Evolutionary conservation across 1,284 basidiomycete species (phyloP).

Genomic region (Malassezia obtusa): DNA sequence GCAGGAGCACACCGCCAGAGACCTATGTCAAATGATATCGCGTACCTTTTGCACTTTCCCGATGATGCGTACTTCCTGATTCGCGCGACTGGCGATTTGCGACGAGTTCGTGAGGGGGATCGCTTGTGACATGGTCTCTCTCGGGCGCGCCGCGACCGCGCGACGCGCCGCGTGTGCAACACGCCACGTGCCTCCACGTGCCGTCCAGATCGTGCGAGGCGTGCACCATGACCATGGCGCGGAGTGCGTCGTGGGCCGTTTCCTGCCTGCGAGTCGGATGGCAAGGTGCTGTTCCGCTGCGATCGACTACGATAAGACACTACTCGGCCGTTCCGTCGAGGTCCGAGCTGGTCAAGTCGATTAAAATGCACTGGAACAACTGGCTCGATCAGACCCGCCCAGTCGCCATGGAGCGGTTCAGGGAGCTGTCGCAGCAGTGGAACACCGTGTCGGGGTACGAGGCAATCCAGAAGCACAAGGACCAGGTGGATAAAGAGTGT

Average conservation of each 20-base stretch:
- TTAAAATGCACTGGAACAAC: background rate
- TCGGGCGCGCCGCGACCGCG: background rate
- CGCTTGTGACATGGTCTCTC: constrained; percentile 31
- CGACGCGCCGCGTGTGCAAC: constrained; percentile 6
- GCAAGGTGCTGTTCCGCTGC: no score
- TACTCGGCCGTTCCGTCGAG: background rate
- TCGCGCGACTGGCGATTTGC: constrained; percentile 22
- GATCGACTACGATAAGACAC: background rate
- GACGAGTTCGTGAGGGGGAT: constrained; percentile 42
- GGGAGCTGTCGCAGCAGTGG: constrained; percentile 23
- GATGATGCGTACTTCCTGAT: constrained; percentile 34
- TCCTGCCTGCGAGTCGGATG: background rate
- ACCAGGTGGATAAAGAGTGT: constrained; percentile 19
- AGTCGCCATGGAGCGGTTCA: constrained; percentile 9
- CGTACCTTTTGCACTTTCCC: constrained; percentile 31
- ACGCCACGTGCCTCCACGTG: constrained; percentile 11
- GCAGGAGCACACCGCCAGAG: constrained; percentile 27
- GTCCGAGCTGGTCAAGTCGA: background rate
- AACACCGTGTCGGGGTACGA: constrained; percentile 35
- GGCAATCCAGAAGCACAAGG: constrained; percentile 27
- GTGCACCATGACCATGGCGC: background rate
- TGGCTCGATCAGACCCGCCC: constrained; percentile 8
- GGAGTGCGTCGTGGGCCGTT: background rate
- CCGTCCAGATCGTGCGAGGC: background rate
- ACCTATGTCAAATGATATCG: constrained; percentile 17